Conservation (phyloP, 2,329 filamentous ascomycete genomes). For the Alternaria gansuensis region DNA sequence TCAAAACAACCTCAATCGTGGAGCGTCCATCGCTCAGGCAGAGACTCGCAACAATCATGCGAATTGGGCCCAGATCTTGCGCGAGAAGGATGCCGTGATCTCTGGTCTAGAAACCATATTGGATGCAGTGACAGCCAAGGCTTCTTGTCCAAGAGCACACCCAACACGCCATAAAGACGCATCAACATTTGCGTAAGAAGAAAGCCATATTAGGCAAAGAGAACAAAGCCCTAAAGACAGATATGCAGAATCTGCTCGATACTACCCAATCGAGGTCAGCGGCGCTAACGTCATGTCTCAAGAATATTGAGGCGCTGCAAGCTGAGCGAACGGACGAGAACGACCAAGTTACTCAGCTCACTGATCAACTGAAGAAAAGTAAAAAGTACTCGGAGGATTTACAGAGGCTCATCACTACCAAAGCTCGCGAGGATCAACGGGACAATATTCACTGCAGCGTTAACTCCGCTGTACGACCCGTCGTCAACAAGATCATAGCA, state of each 20-base stretch:
- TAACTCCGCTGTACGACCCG: neutral
- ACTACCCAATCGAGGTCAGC: neutral
- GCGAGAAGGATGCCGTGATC: neutral
- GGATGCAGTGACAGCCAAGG: neutral
- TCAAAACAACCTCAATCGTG: neutral
- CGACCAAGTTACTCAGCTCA: neutral
- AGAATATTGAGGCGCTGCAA: neutral
- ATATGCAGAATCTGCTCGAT: neutral
- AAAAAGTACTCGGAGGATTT: neutral
- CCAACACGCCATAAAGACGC: neutral
- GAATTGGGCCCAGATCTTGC: neutral
- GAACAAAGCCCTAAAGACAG: neutral
- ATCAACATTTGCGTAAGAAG: neutral
- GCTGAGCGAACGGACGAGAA: neutral
- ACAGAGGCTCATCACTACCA: neutral
- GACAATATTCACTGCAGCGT: neutral
- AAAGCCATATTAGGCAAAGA: neutral
- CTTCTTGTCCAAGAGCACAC: neutral
- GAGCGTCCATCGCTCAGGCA: neutral
- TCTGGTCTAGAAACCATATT: neutral
- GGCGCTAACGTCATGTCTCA: neutral
- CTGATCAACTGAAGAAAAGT: neutral
- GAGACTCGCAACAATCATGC: constrained; percentile 4
- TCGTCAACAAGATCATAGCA: neutral
- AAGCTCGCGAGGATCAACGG: neutral